Evolutionary conservation across 2,329 filamentous ascomycete genomes (phyloP).

Genomic region (Cladophialophora immunda): DNA sequence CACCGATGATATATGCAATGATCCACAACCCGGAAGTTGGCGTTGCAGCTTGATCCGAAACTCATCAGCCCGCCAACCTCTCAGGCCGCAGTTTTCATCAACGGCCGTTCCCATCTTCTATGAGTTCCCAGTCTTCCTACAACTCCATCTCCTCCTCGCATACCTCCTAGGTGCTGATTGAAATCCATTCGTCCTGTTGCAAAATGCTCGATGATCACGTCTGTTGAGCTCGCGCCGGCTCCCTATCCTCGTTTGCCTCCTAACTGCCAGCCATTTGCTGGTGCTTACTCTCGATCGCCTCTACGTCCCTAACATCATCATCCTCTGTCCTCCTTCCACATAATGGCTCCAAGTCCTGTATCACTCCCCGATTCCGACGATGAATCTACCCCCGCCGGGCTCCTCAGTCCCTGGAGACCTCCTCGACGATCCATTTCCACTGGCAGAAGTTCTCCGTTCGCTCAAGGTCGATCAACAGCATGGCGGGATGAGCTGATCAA

Average conservation of each 20-base stretch:
- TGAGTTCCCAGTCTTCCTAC: constrained; percentile 4
- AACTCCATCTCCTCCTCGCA: neutral
- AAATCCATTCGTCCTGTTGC: neutral
- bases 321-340: constrained; percentile 12
- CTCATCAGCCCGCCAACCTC: constrained; percentile 1
- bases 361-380: constrained; percentile 42
- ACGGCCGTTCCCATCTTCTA: neutral
- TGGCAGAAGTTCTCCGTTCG: constrained; percentile 51
- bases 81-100: neutral
- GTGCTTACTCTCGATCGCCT: neutral
- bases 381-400: constrained; percentile 40
- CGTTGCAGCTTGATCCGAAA: constrained; percentile 1
- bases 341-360: constrained; percentile 26
- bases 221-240: constrained; percentile 1
- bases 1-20: neutral
- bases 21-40: constrained; percentile 4
- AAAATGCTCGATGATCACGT: neutral
- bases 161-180: neutral
- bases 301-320: neutral
- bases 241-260: neutral
- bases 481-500: constrained; percentile 51
- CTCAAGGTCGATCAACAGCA: constrained; percentile 45
- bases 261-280: neutral
- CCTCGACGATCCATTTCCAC: constrained; percentile 47
- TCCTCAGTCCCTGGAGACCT: constrained; percentile 62